Evolutionary conservation across 1,284 basidiomycete species (phyloP).

Genomic region (Exsudoporus floridanus): DNA sequence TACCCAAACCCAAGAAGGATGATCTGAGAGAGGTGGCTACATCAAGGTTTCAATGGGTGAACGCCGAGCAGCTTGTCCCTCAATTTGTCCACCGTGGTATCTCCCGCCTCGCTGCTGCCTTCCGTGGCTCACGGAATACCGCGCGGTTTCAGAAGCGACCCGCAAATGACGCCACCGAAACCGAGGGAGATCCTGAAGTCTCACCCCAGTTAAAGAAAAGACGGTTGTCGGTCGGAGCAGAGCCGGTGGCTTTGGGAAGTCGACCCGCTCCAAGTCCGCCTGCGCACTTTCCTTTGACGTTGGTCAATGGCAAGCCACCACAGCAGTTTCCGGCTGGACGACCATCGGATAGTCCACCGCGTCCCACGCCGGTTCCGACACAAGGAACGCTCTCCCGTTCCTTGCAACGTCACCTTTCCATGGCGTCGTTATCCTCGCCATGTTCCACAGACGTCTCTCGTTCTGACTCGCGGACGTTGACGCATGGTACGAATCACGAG

Average conservation of each 20-base stretch:
- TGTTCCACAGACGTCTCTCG: conserved; percentile 6
- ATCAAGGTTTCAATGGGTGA: conserved; percentile 34
- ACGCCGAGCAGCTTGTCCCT: conserved; percentile 33
- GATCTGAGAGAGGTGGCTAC: conserved; percentile 31
- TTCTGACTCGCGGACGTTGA: conserved; percentile 29
- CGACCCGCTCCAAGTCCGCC: conserved; percentile 4
- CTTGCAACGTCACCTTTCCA: conserved; percentile 31
- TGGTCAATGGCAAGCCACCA: conserved; percentile 33
- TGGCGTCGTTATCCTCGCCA: conserved; percentile 26
- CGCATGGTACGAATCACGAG: conserved; percentile 18
- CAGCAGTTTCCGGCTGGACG: conserved; percentile 32
- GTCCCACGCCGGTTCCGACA: conserved; percentile 2
- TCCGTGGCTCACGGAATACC: conserved; percentile 12
- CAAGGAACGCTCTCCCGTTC: conserved; percentile 24
- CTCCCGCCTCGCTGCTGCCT: conserved; percentile 20
- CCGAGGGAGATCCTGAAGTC: conserved; percentile 3
- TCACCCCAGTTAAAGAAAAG: conserved; percentile 32
- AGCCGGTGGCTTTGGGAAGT: not conserved
- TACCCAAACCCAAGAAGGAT: conserved; percentile 29
- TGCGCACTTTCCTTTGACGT: conserved; percentile 13
- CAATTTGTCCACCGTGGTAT: conserved; percentile 28
- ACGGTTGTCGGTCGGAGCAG: conserved; percentile 16
- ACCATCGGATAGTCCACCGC: conserved; percentile 7
- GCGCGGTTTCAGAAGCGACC: conserved; percentile 28
- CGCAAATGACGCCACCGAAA: conserved; percentile 13